Evolutionary conservation across 495 filamentous ascomycete genomes (phyloP).

Genomic region (Evernia prunastri): DNA sequence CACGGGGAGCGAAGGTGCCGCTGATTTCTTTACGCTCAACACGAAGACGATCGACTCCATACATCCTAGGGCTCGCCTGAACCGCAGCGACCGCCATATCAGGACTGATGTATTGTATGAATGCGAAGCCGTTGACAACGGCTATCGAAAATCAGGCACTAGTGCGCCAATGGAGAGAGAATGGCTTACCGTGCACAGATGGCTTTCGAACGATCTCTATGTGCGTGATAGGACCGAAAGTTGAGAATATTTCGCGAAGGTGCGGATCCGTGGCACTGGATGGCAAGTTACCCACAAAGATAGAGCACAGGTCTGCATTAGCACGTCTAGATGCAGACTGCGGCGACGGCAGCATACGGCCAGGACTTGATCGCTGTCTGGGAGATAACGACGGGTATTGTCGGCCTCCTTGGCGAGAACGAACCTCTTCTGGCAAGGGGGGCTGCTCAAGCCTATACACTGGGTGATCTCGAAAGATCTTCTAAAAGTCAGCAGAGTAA

Average conservation of each 20-base stretch:
- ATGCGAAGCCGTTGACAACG: slow-evolving; percentile 42
- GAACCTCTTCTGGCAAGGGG: slow-evolving; percentile 19
- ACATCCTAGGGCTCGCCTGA: slow-evolving; percentile 13
- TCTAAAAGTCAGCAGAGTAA: slow-evolving; percentile 7
- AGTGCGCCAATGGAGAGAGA: slow-evolving; percentile 4
- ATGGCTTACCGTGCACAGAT: slow-evolving; percentile 30
- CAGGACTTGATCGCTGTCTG: slow-evolving; percentile 13
- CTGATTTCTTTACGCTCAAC: slow-evolving; percentile 28
- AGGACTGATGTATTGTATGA: slow-evolving; percentile 42
- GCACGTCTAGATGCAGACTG: slow-evolving; percentile 10
- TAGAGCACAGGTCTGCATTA: slow-evolving; percentile 42
- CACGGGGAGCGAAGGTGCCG: slow-evolving; percentile 20
- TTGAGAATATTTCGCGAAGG: slow-evolving; percentile 34
- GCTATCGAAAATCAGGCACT: slow-evolving; percentile 10
- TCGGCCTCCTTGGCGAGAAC: slow-evolving; percentile 13
- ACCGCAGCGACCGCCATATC: slow-evolving; percentile 38
- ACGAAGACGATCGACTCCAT: slow-evolving; percentile 22
- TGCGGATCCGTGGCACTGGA: slow-evolving; percentile 32
- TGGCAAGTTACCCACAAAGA: slow-evolving; percentile 49
- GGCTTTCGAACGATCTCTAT: slow-evolving; percentile 38
- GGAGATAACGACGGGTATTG: slow-evolving; percentile 11
- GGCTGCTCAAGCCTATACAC: slow-evolving; percentile 29
- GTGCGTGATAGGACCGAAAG: slow-evolving; percentile 37
- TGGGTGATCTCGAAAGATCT: slow-evolving; percentile 26
- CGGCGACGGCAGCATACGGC: slow-evolving; percentile 11